Conservation (phyloP, 345 rosid genomes). For the Iberis pinnata region DNA sequence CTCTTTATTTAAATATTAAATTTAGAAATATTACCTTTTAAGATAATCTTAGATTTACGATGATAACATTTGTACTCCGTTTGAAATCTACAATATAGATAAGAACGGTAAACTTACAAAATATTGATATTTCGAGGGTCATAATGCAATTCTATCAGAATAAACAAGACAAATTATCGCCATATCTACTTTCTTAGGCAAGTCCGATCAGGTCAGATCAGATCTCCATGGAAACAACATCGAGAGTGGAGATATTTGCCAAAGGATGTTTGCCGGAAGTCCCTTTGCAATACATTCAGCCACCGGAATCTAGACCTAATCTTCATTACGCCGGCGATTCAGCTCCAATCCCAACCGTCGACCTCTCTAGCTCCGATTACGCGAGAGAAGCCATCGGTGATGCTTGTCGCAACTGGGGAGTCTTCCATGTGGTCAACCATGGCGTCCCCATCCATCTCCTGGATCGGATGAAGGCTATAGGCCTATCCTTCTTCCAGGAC, state of each 20-base stretch:
- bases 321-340: constrained; percentile 1
- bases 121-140: no score
- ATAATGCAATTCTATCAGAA: no score
- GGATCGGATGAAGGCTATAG: constrained; percentile 38
- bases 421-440: constrained; percentile 72
- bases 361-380: constrained; percentile 34
- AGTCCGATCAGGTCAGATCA: neutral
- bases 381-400: constrained; percentile 35
- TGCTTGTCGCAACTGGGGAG: constrained; percentile 81
- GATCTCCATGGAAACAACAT: constrained; percentile 25
- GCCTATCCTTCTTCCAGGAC: constrained; percentile 52
- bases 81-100: no score
- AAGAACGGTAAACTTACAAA: no score
- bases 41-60: no score
- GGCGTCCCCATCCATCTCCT: constrained; percentile 50
- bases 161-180: no score
- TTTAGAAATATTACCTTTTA: no score
- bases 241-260: constrained; percentile 52
- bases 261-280: constrained; percentile 42
- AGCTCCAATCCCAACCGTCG: constrained; percentile 44
- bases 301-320: constrained; percentile 44
- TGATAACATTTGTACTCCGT: no score
- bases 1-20: no score
- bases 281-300: constrained; percentile 66
- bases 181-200: no score